Evolutionary conservation across 257 asterid genomes (phyloP).

Genomic region (Cinchona pubescens): DNA sequence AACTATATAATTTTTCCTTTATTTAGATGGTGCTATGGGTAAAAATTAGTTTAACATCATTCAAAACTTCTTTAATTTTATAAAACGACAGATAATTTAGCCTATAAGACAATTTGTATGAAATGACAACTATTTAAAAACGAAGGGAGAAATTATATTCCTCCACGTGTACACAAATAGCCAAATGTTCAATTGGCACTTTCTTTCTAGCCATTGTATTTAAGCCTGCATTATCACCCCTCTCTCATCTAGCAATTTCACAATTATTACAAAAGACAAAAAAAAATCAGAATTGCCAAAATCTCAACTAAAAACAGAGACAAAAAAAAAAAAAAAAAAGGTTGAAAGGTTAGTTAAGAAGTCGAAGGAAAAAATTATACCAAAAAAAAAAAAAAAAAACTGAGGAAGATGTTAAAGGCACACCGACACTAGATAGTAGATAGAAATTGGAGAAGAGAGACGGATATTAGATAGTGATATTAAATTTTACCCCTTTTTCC

Average conservation of each 20-base stretch:
- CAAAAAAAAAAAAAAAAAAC: slow-evolving; percentile 12
- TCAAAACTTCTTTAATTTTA: no score
- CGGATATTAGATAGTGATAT: slow-evolving; percentile 21
- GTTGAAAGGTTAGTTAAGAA: no score
- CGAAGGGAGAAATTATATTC: no score
- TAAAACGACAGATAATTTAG: no score
- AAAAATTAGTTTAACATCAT: no score
- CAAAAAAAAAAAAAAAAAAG: neutral
- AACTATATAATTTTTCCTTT: no score
- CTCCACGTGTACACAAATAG: slow-evolving; percentile 37
- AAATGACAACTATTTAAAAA: no score
- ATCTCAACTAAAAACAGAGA: neutral
- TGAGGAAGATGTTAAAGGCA: slow-evolving; percentile 14
- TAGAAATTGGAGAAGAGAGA: no score
- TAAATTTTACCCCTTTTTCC: slow-evolving; percentile 41
- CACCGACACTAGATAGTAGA: slow-evolving; percentile 7
- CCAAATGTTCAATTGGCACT: slow-evolving; percentile 33
- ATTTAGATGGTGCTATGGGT: no score
- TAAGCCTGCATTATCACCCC: slow-evolving; percentile 53
- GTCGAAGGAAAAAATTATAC: slow-evolving; percentile 9
- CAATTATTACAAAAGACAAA: slow-evolving; percentile 18
- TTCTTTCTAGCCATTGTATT: slow-evolving; percentile 27
- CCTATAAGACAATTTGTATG: no score
- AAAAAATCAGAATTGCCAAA: neutral
- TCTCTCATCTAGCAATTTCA: slow-evolving; percentile 11